phyloP scores from a whole-genome alignment of 805 yeast species.

The Teunomyces panamensis region DNA sequence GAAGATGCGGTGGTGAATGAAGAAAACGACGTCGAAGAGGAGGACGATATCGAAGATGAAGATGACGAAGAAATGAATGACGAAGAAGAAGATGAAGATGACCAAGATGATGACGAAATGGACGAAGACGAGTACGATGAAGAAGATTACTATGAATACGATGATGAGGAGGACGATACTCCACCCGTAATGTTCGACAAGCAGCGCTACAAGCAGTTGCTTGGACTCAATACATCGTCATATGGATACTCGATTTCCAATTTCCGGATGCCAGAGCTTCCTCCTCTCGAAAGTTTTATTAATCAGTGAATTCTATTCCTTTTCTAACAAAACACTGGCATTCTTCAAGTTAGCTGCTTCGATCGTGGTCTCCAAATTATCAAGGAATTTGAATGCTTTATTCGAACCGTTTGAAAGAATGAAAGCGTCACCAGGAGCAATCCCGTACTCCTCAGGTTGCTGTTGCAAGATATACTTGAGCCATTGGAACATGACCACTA shows the following conservation, averaged over 20 bases:
- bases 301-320: conserved; percentile 4
- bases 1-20: neutral
- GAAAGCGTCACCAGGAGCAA: conserved; percentile 38
- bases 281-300: conserved; percentile 24
- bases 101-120: neutral
- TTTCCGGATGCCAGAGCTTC: conserved; percentile 11
- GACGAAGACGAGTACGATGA: conserved; percentile 7
- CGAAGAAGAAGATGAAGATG: conserved; percentile 2
- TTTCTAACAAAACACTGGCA: conserved; percentile 73
- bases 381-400: conserved; percentile 52
- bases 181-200: neutral
- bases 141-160: conserved; percentile 10
- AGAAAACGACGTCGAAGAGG: conserved; percentile 1
- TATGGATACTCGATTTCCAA: neutral
- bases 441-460: conserved; percentile 46
- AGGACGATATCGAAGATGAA: neutral
- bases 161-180: conserved; percentile 7
- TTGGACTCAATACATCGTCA: neutral
- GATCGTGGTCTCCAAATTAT: conserved; percentile 54
- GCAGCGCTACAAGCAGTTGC: conserved; percentile 17
- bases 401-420: conserved; percentile 32
- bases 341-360: conserved; percentile 77
- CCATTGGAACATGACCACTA: conserved; percentile 58
- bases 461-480: conserved; percentile 56
- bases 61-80: neutral